Conservation (phyloP, 208 protist species). For the Dictyostelium gargantuum region DNA sequence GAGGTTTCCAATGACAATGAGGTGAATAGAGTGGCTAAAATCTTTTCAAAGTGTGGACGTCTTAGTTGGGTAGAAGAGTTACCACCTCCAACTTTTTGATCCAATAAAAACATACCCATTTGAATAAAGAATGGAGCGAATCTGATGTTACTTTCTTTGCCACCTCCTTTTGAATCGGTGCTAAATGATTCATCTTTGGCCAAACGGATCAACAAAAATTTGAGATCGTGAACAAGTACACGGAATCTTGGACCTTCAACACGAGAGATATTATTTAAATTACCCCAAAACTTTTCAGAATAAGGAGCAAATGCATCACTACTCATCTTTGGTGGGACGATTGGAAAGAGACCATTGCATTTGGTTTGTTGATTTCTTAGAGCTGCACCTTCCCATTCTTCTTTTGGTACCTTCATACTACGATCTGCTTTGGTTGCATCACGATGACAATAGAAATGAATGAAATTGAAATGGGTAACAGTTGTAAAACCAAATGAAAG, state of each 20-base stretch:
- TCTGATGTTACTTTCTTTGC: constrained; percentile 82
- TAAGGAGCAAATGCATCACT: constrained; percentile 73
- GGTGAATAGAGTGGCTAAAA: neutral
- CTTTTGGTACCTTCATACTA: constrained; percentile 78
- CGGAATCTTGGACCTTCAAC: constrained; percentile 39
- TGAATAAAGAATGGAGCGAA: constrained; percentile 86
- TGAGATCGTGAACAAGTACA: constrained; percentile 81
- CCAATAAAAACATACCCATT: constrained; percentile 78
- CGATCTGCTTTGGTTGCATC: constrained; percentile 83
- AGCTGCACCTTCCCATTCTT: constrained; percentile 90
- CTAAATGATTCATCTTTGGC: constrained; percentile 81
- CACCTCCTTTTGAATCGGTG: constrained; percentile 80
- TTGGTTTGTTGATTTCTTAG: constrained; percentile 87
- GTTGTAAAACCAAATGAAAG: constrained; percentile 70
- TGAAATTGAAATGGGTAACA: constrained; percentile 89
- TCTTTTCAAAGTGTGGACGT: constrained; percentile 48
- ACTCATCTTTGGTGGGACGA: constrained; percentile 74
- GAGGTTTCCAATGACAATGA: neutral
- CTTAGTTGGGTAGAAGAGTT: constrained; percentile 33
- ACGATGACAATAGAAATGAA: constrained; percentile 87
- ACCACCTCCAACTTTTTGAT: constrained; percentile 44
- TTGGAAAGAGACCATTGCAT: constrained; percentile 89
- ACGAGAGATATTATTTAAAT: constrained; percentile 19
- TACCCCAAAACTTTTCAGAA: constrained; percentile 66
- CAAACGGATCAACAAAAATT: constrained; percentile 79